Evolutionary conservation across 208 protist genomes (phyloP).

Genomic region (Tritrichomonas musculus): DNA sequence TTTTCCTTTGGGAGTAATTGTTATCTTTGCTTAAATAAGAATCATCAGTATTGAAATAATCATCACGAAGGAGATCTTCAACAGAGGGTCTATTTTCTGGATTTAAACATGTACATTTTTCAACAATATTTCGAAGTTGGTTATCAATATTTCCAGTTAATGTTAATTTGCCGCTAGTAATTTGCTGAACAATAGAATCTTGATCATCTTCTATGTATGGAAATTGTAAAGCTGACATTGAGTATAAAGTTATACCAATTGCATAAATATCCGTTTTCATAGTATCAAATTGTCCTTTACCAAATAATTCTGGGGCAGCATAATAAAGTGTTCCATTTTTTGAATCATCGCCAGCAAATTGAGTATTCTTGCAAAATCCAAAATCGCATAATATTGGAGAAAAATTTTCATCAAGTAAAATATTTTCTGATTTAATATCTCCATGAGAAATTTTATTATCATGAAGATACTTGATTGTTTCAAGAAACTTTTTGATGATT

Average conservation of each 20-base stretch:
- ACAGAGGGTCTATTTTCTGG: too few relatives aligned
- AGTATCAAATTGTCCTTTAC: neutral
- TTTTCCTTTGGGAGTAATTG: too few relatives aligned
- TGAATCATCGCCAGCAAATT: neutral
- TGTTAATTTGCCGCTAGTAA: neutral
- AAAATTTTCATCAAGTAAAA: neutral
- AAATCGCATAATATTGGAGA: neutral
- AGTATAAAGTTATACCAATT: neutral
- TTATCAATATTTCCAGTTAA: neutral
- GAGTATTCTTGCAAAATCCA: too few relatives aligned
- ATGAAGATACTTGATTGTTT: neutral
- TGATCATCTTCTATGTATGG: neutral
- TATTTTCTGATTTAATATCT: constrained; percentile 9
- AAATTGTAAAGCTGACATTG: neutral
- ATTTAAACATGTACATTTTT: too few relatives aligned
- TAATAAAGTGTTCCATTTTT: neutral
- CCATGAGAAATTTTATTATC: neutral
- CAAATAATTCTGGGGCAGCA: neutral
- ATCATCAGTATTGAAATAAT: too few relatives aligned
- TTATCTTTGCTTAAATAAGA: too few relatives aligned
- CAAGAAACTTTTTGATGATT: neutral
- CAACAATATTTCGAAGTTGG: too few relatives aligned
- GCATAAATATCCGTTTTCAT: neutral
- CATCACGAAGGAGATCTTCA: too few relatives aligned
- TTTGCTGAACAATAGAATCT: neutral